Conservation (phyloP, 306 rosid genomes). For the Lithocarpus polystachyus region DNA sequence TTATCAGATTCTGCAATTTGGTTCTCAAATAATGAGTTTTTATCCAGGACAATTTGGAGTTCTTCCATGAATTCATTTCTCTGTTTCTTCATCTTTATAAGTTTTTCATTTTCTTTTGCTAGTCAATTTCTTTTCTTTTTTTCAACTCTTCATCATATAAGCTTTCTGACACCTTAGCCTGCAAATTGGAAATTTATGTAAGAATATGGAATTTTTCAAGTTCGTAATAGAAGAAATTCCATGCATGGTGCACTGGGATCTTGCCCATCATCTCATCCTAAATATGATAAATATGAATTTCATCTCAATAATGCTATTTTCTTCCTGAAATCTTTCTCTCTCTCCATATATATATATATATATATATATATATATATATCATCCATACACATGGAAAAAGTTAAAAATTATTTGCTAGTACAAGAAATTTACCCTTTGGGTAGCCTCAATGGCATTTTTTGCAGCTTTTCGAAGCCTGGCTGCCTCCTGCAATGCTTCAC, state of each 20-base stretch:
- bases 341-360: too few relatives aligned
- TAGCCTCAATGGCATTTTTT: slow-evolving; percentile 56
- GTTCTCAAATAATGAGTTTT: slow-evolving; percentile 33
- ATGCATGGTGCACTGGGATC: not conserved
- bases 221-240: not conserved
- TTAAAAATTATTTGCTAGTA: not conserved
- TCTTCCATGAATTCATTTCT: slow-evolving; percentile 35
- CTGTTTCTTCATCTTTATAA: slow-evolving; percentile 32
- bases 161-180: slow-evolving; percentile 43
- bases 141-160: slow-evolving; percentile 40
- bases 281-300: not conserved
- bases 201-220: not conserved
- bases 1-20: slow-evolving; percentile 41
- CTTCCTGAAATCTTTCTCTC: too few relatives aligned
- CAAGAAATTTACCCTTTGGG: slow-evolving; percentile 43
- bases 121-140: slow-evolving; percentile 41
- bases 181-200: slow-evolving; percentile 1
- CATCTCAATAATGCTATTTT: not conserved
- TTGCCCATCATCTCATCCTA: not conserved
- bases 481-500: slow-evolving; percentile 52
- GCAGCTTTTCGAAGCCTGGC: slow-evolving; percentile 57
- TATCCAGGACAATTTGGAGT: slow-evolving; percentile 23
- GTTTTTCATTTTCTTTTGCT: slow-evolving; percentile 31
- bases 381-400: not conserved
- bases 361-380: not conserved